phyloP scores from a whole-genome alignment of 441 rosid genomes.

The Gossypium gossypioides region DNA sequence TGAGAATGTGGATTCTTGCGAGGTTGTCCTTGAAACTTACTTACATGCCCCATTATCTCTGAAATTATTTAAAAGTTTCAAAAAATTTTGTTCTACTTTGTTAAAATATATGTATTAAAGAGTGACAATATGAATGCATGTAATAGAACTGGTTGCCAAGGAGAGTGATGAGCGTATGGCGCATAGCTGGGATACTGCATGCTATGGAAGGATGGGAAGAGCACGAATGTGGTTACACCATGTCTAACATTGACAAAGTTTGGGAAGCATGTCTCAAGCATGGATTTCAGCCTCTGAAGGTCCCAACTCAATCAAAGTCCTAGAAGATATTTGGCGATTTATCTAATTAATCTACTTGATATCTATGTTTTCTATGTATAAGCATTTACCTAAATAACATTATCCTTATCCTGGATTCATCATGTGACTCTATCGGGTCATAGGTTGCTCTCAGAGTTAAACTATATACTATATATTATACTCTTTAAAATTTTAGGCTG shows the following conservation, averaged over 20 bases:
- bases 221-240: slow-evolving; percentile 43
- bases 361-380: background rate
- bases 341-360: too few relatives aligned
- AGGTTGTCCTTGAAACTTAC: slow-evolving; percentile 25
- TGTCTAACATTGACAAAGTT: slow-evolving; percentile 32
- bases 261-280: slow-evolving; percentile 51
- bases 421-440: too few relatives aligned
- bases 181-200: slow-evolving; percentile 53
- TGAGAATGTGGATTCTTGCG: slow-evolving; percentile 61
- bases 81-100: background rate
- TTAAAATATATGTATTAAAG: background rate
- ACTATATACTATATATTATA: too few relatives aligned
- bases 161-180: slow-evolving; percentile 72
- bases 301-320: slow-evolving; percentile 12
- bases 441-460: too few relatives aligned
- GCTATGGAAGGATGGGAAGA: slow-evolving; percentile 51
- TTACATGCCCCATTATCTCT: background rate
- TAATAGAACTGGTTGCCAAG: slow-evolving; percentile 61
- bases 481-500: too few relatives aligned
- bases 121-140: background rate
- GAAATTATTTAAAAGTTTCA: background rate
- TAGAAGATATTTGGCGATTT: background rate
- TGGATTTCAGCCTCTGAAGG: slow-evolving; percentile 40
- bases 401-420: too few relatives aligned
- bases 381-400: too few relatives aligned